Conservation (phyloP, 2,329 filamentous ascomycete genomes). For the Fusarium papillatum region DNA sequence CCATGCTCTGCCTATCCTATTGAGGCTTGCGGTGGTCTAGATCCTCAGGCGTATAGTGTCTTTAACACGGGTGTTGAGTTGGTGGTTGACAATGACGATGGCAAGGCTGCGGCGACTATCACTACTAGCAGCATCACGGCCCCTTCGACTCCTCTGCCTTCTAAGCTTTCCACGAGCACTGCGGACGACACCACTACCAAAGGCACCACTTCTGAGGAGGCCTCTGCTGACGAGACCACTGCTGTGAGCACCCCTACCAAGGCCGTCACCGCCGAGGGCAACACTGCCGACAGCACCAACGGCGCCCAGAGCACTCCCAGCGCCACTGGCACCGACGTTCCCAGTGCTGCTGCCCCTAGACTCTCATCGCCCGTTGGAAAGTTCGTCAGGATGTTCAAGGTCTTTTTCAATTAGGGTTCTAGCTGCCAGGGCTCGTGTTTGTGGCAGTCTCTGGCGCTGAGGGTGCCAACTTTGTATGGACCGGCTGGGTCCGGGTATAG, state of each 20-base stretch:
- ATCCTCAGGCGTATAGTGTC: neutral
- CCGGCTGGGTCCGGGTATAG: neutral
- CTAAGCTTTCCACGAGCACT: neutral
- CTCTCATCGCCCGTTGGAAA: constrained; percentile 18
- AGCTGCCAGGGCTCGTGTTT: neutral
- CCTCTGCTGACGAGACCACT: neutral
- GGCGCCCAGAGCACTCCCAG: constrained; percentile 1
- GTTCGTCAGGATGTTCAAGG: neutral
- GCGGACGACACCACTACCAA: neutral
- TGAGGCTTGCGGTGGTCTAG: neutral
- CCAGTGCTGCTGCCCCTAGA: constrained; percentile 20
- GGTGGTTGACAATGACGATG: neutral
- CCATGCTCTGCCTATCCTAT: constrained; percentile 3
- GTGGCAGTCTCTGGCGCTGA: neutral
- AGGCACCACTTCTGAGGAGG: neutral
- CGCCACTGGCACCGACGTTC: neutral
- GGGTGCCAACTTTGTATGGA: neutral
- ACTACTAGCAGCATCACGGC: neutral
- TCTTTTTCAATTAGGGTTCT: neutral
- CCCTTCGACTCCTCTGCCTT: neutral
- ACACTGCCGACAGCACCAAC: neutral
- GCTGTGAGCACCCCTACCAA: neutral
- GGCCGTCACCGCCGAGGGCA: neutral
- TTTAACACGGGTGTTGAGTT: neutral
- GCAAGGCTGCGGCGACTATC: neutral